Conservation (phyloP, 2,329 filamentous ascomycete genomes). For the Claviceps digitariae region DNA sequence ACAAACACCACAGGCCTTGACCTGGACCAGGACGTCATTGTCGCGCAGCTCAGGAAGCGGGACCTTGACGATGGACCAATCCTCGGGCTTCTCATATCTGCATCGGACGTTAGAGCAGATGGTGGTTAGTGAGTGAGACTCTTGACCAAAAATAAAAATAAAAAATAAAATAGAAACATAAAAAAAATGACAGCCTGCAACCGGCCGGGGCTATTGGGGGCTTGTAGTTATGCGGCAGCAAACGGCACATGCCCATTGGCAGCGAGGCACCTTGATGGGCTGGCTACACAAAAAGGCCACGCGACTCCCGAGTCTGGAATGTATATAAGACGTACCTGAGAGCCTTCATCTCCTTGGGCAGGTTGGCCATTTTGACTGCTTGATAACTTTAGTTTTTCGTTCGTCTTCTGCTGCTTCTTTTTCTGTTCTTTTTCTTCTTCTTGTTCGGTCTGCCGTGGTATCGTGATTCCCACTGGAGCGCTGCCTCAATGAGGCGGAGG, state of each 20-base stretch:
- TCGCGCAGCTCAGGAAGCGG: conserved; percentile 47
- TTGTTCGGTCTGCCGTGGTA: not conserved
- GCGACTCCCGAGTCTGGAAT: not conserved
- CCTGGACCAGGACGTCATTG: conserved; percentile 50
- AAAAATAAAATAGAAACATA: too few relatives aligned
- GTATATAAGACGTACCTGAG: conserved; percentile 33
- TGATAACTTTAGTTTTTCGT: not conserved
- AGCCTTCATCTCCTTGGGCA: conserved; percentile 47
- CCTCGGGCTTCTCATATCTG: conserved; percentile 48
- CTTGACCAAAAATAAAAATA: too few relatives aligned
- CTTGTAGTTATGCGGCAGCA: not conserved
- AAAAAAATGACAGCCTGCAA: too few relatives aligned
- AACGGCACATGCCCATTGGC: not conserved
- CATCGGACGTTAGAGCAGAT: not conserved
- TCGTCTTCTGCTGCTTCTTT: not conserved
- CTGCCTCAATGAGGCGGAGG: not conserved
- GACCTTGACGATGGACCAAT: conserved; percentile 46
- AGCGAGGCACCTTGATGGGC: conserved; percentile 12
- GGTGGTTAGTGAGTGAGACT: not conserved
- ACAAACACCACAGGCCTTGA: conserved; percentile 54
- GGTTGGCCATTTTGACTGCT: conserved; percentile 21
- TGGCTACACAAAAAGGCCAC: conserved; percentile 2
- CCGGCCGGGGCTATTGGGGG: not conserved
- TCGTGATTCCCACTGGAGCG: not conserved
- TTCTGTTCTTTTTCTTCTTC: not conserved